A percentile compares a stretch with the other conserved stretches of the same genome.
Conservation (phyloP, 2,329 filamentous ascomycete genomes). For the Pseudopyrenochaeta lycopersici region DNA sequence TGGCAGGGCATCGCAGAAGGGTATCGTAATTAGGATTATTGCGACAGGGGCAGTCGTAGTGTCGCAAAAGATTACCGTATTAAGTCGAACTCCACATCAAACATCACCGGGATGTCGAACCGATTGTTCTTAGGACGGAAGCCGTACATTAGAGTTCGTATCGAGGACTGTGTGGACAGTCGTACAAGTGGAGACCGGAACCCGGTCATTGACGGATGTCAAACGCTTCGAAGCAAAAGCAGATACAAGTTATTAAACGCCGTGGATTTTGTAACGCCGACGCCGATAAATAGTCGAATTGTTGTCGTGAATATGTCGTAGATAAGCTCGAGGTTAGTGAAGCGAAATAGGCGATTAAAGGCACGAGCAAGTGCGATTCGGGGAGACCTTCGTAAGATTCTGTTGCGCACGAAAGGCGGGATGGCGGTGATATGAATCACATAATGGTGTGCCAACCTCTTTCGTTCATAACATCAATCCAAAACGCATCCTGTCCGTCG, state of each 20-base stretch:
- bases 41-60: conserved; percentile 20
- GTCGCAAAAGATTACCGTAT: conserved; percentile 22
- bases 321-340: conserved; percentile 5
- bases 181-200: conserved; percentile 23
- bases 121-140: conserved; percentile 25
- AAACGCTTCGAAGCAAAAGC: conserved; percentile 13
- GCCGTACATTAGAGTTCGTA: conserved; percentile 40
- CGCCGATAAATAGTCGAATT: conserved; percentile 1
- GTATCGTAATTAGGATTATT: conserved; percentile 19
- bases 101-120: conserved; percentile 34
- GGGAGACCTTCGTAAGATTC: neutral
- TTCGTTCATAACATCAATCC: conserved; percentile 66
- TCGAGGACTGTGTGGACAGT: conserved; percentile 14
- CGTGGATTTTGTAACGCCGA: conserved; percentile 12
- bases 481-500: conserved; percentile 60
- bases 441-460: conserved; percentile 66
- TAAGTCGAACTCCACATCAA: conserved; percentile 20
- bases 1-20: conserved; percentile 27
- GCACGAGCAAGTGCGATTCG: neutral
- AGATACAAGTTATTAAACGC: conserved; percentile 17
- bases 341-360: neutral
- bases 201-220: conserved; percentile 18
- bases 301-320: conserved; percentile 7
- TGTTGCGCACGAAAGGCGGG: conserved; percentile 3
- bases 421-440: conserved; percentile 45